Evolutionary conservation across 352 stramenopile species (phyloP), one percentile per base, ranked within the genome.

Genomic region (Globisporangium cystogenes): DNA sequence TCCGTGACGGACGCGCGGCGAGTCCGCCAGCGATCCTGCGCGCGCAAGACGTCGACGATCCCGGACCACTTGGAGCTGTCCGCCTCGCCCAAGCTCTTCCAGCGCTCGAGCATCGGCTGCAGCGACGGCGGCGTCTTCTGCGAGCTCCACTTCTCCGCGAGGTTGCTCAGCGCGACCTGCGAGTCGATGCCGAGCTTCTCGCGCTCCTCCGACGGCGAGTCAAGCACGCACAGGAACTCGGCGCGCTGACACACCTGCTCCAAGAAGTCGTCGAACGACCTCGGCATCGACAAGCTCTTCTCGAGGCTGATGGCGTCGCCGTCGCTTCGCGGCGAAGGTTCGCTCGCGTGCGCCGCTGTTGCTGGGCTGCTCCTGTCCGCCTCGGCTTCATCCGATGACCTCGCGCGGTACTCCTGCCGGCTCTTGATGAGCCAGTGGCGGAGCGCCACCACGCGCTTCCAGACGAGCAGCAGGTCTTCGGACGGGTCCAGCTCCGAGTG

Each of bases 31-130:
- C 68, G 66, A 48, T 65, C 57, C 43, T 95, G 85, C 24, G 85
- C 85, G 23, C 83, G 76, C 35, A 95, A 50, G 0, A 95, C 77
- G 51, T 92, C 76, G 3, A 95, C 83, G 27, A 95, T 84, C 1
- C 85, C 85, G 16, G 80, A 87, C 85, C 85, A 95, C 52, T 91
- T 93, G 0, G 76, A 90, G 26, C 75, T 88, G 48, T 95, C 85
- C 10, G 65, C 72, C 50, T 93, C 72, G 10, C 74, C 57, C 27
- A 95, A 42, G 10, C 71, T 88, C 63, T 84, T 85, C 85, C 85
- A 95, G 11, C 85, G 67, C 49, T 95, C 85, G 29, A 93, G 71
- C 82, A 95, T 93, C 10, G 85, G 85, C 39, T 95, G 77, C 29
- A 95, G 56, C 1, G 76, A 90, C 15, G 84, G 84, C 27, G 81